A percentile compares a stretch with the other conserved stretches of the same genome.
phyloP scores from a whole-genome alignment of 768 basidiomycete genomes.

The Kwoniella heveanensis region DNA sequence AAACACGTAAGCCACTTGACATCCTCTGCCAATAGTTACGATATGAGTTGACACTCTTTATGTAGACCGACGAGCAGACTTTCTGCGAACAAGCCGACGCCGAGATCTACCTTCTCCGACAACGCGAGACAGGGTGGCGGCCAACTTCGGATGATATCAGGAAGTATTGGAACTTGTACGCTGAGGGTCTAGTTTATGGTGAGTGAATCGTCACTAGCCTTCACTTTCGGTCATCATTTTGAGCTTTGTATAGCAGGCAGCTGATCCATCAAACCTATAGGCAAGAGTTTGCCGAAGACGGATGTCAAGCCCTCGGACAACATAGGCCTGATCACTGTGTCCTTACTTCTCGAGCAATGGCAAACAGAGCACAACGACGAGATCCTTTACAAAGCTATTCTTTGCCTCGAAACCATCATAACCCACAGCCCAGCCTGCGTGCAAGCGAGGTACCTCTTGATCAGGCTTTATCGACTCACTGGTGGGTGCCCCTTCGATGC shows the following conservation, averaged over 20 bases:
- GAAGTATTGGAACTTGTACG: constrained; percentile 35
- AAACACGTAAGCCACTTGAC: constrained; percentile 28
- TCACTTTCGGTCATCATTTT: no score
- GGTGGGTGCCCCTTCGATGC: constrained; percentile 44
- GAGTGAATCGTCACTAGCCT: no score
- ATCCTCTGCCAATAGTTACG: no score
- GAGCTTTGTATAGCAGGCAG: no score
- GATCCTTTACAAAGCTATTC: constrained; percentile 29
- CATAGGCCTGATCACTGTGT: constrained; percentile 26
- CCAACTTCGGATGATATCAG: constrained; percentile 19
- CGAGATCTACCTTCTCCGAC: constrained; percentile 21
- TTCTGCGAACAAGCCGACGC: constrained; percentile 29
- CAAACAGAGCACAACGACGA: neutral
- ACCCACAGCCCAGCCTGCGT: constrained; percentile 33
- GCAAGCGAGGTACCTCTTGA: constrained; percentile 39
- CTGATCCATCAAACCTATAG: constrained; percentile 29
- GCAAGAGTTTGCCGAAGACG: constrained; percentile 34
- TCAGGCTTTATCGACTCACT: constrained; percentile 42
- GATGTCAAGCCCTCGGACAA: constrained; percentile 41
- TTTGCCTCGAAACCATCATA: constrained; percentile 30
- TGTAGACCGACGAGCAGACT: constrained; percentile 29
- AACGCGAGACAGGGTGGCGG: constrained; percentile 13
- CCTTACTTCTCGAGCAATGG: constrained; percentile 20
- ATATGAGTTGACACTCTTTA: constrained; percentile 17
- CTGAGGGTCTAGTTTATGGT: constrained; percentile 39